These are phyloP conservation scores for Ganoderma sinense DNA, from an alignment of 1,284 basidiomycete genomes.

Conservation along the genomic window DNA sequence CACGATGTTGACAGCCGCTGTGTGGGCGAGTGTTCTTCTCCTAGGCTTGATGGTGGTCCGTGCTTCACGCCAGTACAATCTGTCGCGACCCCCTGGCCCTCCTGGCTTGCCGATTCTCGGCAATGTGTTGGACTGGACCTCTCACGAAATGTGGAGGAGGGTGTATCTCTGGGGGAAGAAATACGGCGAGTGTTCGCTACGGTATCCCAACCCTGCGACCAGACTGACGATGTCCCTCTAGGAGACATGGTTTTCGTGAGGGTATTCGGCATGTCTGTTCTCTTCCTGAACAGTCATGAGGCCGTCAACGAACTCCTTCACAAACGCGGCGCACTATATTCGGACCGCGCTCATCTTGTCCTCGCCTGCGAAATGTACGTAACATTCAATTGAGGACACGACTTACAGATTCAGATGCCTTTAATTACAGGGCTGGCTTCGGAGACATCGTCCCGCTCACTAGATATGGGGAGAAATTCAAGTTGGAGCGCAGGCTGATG, in stretches of 20 bases:
- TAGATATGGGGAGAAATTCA: constrained; percentile 16
- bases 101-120: constrained; percentile 16
- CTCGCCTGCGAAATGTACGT: constrained; percentile 20
- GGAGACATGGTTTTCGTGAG: constrained; percentile 10
- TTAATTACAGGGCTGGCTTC: constrained; percentile 12
- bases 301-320: constrained; percentile 32
- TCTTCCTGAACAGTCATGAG: constrained; percentile 28
- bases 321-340: constrained; percentile 31
- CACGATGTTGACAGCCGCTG: neutral
- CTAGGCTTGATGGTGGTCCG: neutral
- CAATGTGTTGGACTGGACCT: constrained; percentile 13
- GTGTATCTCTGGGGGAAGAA: constrained; percentile 8
- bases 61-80: neutral
- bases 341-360: constrained; percentile 24
- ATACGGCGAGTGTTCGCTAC: neutral
- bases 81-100: constrained; percentile 18
- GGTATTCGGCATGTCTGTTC: constrained; percentile 16
- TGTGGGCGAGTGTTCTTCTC: neutral
- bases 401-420: neutral
- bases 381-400: neutral
- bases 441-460: constrained; percentile 15
- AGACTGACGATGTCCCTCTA: neutral
- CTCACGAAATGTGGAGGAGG: constrained; percentile 9
- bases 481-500: constrained; percentile 20
- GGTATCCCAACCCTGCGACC: neutral